phyloP scores from a whole-genome alignment of 129 eudicot species.

The Artemisia annua region DNA sequence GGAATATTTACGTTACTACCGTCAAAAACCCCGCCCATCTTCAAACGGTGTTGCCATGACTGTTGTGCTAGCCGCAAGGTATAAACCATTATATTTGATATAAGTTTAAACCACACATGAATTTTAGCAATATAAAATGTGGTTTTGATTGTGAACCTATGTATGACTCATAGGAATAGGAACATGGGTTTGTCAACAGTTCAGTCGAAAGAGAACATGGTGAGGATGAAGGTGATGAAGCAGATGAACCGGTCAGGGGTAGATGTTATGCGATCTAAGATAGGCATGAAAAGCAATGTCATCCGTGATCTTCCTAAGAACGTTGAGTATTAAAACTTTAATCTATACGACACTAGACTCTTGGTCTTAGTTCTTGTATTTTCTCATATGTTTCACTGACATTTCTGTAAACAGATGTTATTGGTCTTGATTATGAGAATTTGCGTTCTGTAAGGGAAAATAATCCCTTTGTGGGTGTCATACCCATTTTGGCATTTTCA shows the following conservation, averaged over 20 bases:
- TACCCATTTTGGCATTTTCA: too few relatives aligned
- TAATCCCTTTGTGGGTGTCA: too few relatives aligned
- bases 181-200: slow-evolving; percentile 85
- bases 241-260: slow-evolving; percentile 65
- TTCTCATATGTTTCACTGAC: too few relatives aligned
- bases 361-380: too few relatives aligned
- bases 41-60: slow-evolving; percentile 39
- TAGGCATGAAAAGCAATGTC: slow-evolving; percentile 85
- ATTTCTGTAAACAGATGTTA: too few relatives aligned
- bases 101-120: too few relatives aligned
- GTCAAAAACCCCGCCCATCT: slow-evolving; percentile 85
- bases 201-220: slow-evolving; percentile 62
- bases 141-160: neutral
- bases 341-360: too few relatives aligned
- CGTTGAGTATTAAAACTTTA: slow-evolving; percentile 40
- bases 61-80: slow-evolving; percentile 78
- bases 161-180: slow-evolving; percentile 51
- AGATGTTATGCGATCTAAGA: slow-evolving; percentile 64
- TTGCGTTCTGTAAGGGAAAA: too few relatives aligned
- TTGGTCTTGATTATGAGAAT: too few relatives aligned
- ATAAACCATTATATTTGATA: neutral
- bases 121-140: neutral
- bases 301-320: slow-evolving; percentile 82
- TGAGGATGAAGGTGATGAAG: slow-evolving; percentile 60
- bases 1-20: slow-evolving; percentile 84